phyloP scores from a whole-genome alignment of 352 stramenopile species.

The Aphanomyces euteiches region DNA sequence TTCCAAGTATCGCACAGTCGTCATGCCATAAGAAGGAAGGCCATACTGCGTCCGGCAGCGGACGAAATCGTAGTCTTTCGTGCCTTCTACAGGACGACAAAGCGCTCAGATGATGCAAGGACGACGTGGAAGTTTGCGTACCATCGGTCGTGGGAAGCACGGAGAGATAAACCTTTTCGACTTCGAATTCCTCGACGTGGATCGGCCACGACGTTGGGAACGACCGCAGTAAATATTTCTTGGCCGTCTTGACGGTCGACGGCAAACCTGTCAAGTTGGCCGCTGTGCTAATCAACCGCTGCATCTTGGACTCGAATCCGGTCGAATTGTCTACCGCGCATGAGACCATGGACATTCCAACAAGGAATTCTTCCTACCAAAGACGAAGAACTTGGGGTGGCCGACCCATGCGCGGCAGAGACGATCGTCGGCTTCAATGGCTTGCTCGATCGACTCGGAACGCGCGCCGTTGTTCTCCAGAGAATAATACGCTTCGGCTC shows the following conservation, averaged over 20 bases:
- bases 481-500: constrained; percentile 94
- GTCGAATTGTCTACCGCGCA: constrained; percentile 65
- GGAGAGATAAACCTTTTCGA: constrained; percentile 77
- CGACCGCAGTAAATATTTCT: constrained; percentile 63
- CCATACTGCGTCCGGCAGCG: constrained; percentile 80
- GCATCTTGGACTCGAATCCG: constrained; percentile 83
- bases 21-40: constrained; percentile 82
- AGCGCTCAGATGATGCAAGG: background rate
- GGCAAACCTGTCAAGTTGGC: constrained; percentile 67
- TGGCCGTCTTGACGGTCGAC: constrained; percentile 55
- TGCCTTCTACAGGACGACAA: constrained; percentile 28
- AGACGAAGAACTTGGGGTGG: constrained; percentile 80
- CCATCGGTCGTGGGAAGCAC: constrained; percentile 38
- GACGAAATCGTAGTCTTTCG: constrained; percentile 84
- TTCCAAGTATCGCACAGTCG: constrained; percentile 72
- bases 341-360: constrained; percentile 10
- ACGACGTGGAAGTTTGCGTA: background rate
- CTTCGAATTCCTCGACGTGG: constrained; percentile 81
- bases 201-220: constrained; percentile 55
- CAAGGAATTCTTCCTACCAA: constrained; percentile 42
- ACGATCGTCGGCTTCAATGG: constrained; percentile 81
- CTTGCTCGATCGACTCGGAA: constrained; percentile 91
- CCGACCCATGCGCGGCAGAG: constrained; percentile 77
- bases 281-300: constrained; percentile 77
- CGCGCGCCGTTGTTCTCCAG: constrained; percentile 95